Evolutionary conservation across 805 yeast species (phyloP), one percentile per base, ranked within the genome.

Genomic region (Kodamaea restingae): DNA sequence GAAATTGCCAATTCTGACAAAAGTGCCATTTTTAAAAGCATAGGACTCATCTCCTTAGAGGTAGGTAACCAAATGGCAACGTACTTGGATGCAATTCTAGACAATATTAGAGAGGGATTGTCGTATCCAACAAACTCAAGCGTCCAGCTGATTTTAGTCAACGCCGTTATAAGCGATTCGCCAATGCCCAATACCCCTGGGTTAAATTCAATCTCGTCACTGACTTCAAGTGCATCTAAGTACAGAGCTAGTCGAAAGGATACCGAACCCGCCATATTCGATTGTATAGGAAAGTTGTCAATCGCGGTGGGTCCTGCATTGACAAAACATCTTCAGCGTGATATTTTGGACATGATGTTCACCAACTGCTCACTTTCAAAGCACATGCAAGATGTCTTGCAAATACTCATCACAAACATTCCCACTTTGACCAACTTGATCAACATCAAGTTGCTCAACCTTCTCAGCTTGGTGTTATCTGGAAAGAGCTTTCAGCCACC

Each of bases 281-380:
- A 84, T 50, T 93, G 98, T 56, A 73, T 91, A 32, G 87, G 95
- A 0, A 84, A 87, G 61, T 64, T 93, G 26, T 90, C 96, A 0
- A 73, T 75, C 18, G 91, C 98, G 0, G 87, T 91, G 11, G 97
- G 97, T 0, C 95, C 96, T 9, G 95, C 96, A 0, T 67, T 91
- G 40, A 86, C 96, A 0, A 93, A 91, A 54, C 88, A 87, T 56
- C 65, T 93, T 40, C 90, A 88, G 47, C 75, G 82, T 45, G 95
- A 87, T 51, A 73, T 91, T 15, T 63, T 91, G 37, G 90, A 84
- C 48, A 71, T 85, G 61, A 75, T 91, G 63, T 72, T 91, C 50
- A 61, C 66, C 25, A 75, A 81, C 35, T 88, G 96, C 44, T 85
- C 96, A 0, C 71, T 91, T 38, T 83, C 88, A n/a, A 82, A 79